These are phyloP conservation scores for Pythium volutum DNA, from an alignment of 352 stramenopile species.

Conservation along the genomic window DNA sequence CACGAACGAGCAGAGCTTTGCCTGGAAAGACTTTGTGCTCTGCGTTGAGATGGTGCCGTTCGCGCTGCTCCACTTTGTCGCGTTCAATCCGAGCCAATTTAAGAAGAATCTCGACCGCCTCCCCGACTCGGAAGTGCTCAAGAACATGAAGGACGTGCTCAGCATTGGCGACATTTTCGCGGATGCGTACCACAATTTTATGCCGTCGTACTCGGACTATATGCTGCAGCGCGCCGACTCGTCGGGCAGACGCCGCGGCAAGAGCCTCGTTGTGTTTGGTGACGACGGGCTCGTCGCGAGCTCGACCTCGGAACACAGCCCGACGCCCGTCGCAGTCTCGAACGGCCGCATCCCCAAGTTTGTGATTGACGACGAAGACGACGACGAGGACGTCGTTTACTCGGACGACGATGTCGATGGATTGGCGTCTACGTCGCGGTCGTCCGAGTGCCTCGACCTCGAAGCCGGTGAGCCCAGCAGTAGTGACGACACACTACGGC, in stretches of 20 bases:
- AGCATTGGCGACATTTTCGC: constrained; percentile 75
- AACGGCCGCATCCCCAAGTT: constrained; percentile 57
- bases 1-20: constrained; percentile 79
- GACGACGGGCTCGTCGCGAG: constrained; percentile 37
- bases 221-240: constrained; percentile 74
- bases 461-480: constrained; percentile 12
- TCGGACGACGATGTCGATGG: constrained; percentile 7
- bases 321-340: constrained; percentile 50
- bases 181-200: constrained; percentile 88
- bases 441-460: constrained; percentile 21
- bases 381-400: constrained; percentile 33
- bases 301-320: constrained; percentile 46
- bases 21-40: constrained; percentile 91
- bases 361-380: constrained; percentile 75
- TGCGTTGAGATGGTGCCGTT: constrained; percentile 90
- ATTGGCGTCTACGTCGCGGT: constrained; percentile 19
- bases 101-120: constrained; percentile 71
- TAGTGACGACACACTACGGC: background rate
- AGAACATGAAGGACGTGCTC: constrained; percentile 88
- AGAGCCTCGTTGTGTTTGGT: constrained; percentile 39
- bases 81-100: constrained; percentile 83
- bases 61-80: constrained; percentile 65
- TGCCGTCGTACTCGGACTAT: constrained; percentile 83
- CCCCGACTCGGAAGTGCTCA: constrained; percentile 78
- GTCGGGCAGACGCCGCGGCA: constrained; percentile 36